These are phyloP conservation scores for Sporothrix mexicana DNA, from an alignment of 2,329 filamentous ascomycete genomes.

Conservation along the genomic window DNA sequence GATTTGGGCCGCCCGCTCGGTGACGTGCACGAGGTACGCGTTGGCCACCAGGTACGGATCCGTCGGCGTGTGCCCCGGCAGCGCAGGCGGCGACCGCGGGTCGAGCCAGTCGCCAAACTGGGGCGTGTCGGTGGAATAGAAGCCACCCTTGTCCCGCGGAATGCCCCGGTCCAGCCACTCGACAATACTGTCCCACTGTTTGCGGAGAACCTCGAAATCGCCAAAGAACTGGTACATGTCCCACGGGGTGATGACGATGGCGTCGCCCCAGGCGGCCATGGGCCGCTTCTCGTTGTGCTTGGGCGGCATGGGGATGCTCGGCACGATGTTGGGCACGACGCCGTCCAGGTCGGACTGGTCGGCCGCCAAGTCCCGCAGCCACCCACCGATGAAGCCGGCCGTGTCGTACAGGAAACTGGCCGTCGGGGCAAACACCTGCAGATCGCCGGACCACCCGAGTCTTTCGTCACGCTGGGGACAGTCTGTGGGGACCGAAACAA, in stretches of 20 bases:
- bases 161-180: not conserved
- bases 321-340: not conserved
- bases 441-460: conserved; percentile 60
- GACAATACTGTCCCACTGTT: conserved; percentile 11
- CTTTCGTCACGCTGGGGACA: conserved; percentile 63
- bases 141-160: not conserved
- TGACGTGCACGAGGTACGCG: conserved; percentile 31
- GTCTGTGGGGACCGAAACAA: conserved; percentile 62
- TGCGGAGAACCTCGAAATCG: not conserved
- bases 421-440: conserved; percentile 56
- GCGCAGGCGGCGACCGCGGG: conserved; percentile 56
- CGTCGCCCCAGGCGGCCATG: conserved; percentile 13
- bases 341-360: not conserved
- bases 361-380: not conserved
- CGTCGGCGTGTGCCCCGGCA: conserved; percentile 43
- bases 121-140: not conserved
- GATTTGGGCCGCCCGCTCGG: not conserved
- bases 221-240: conserved; percentile 5
- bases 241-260: not conserved
- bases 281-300: not conserved
- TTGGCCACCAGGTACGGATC: conserved; percentile 47
- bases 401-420: conserved; percentile 61
- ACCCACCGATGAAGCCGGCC: conserved; percentile 47
- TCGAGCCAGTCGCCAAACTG: conserved; percentile 25
- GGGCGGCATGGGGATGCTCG: conserved; percentile 4